A percentile compares a stretch with the other conserved stretches of the same genome.
phyloP scores from a whole-genome alignment of 2,329 filamentous ascomycete species.

The Chrysoporthe puriensis region DNA sequence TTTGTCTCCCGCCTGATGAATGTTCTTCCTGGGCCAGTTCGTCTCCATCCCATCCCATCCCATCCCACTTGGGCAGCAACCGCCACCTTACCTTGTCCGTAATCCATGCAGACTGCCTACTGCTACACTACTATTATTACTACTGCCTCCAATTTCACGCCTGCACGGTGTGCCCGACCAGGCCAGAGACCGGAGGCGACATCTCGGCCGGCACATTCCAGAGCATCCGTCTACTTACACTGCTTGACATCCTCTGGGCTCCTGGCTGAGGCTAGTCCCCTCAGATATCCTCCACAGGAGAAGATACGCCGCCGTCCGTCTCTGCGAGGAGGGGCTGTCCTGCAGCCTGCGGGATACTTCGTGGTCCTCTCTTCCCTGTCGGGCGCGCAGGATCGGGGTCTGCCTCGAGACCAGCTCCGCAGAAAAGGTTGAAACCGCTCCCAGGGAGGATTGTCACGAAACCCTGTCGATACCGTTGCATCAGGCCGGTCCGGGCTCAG shows the following conservation, averaged over 20 bases:
- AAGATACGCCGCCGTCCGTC: no score
- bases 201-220: neutral
- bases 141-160: neutral
- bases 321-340: no score
- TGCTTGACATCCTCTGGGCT: no score
- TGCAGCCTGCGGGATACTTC: no score
- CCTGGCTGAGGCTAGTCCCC: neutral
- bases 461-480: conserved; percentile 6
- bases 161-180: conserved; percentile 8
- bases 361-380: neutral
- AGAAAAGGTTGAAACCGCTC: conserved; percentile 7
- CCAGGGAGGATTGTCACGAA: conserved; percentile 6
- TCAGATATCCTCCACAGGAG: neutral
- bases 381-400: neutral
- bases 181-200: neutral
- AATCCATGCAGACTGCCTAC: conserved; percentile 1
- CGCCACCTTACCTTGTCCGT: neutral
- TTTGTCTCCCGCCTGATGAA: conserved; percentile 6
- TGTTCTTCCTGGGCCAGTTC: neutral
- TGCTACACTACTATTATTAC: neutral
- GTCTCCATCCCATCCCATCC: neutral
- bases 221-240: no score
- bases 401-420: conserved; percentile 1
- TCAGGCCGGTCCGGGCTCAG: neutral
- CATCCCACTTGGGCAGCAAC: neutral